Base-by-base conservation (phyloP, 164 flowering plant genomes). In the Stephania yunnanensis region DNA sequence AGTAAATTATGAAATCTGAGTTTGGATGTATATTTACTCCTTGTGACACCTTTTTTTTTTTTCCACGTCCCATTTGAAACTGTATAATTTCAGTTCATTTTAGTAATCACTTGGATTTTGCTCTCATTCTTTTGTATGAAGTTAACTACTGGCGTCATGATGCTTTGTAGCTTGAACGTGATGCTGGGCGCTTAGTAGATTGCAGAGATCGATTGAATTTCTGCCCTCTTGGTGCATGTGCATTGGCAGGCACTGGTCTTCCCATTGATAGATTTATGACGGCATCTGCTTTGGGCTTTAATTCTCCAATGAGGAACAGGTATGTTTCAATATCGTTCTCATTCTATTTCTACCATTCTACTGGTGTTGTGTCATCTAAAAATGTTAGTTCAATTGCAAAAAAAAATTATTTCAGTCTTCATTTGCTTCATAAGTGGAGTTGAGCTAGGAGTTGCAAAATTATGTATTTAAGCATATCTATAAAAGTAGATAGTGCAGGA, bases 241-340 rank as follows among this genome's bases (percentile, higher is more conserved):
- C 99, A 68, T 84, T 96, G 84, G 99, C 99, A 75, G 99, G 99
- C 45, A 96, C 99, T 75, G 97, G 99, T 74, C 91, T 96, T 71
- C 97, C 97, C 19, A 94, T 96, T 79, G 91, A 94, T 78, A 86
- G 99, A 79, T 89, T 90, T 80, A 89, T 89, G 97, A 94, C 99
- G 69, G 84, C 99, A n/a, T 81, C 87, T 65, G 93, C 92, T 75
- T 76, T 94, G 73, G 97, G 90, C 55, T 96, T 96, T 77, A 85
- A 91, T 72, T 94, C 92, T 73, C 99, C 99, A 6, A 72, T 94
- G 90, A 88, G 97, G 77, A 96, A 96, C 89, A 96, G 99, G 98
- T 96, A 84, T 68, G 8, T 69, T 29, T 19, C 55, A 29, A 53
- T 64, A 22, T 22, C 15, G 25, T 74, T 36, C 42, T 36, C 42